A percentile compares a stretch with the other conserved stretches of the same genome.
These are phyloP conservation scores for Claviceps sp. DNA, from an alignment of 2,329 filamentous ascomycete genomes.

Conservation along the genomic window DNA sequence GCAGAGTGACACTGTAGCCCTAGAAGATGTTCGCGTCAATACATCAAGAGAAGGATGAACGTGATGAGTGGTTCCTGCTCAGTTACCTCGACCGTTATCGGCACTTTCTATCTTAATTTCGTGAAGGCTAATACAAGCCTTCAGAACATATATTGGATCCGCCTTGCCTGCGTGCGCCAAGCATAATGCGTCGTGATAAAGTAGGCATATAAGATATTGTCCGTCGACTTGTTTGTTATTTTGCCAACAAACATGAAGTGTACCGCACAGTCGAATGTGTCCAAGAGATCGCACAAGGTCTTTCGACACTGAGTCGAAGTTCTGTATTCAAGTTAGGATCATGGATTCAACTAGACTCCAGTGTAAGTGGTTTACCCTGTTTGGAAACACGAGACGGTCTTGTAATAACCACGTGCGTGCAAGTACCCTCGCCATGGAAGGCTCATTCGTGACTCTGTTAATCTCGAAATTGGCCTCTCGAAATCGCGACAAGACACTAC, in stretches of 20 bases:
- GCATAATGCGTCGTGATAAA: constrained; percentile 72
- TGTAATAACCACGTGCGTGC: constrained; percentile 78
- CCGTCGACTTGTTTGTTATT: constrained; percentile 54
- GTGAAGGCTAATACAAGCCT: constrained; percentile 58
- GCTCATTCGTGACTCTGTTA: constrained; percentile 72
- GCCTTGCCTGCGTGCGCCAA: constrained; percentile 54
- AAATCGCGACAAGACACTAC: constrained; percentile 56
- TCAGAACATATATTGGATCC: constrained; percentile 57
- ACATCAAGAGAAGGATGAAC: not conserved
- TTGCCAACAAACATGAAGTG: constrained; percentile 73
- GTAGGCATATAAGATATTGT: constrained; percentile 68
- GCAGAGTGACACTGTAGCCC: constrained; percentile 79
- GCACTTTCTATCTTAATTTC: constrained; percentile 55
- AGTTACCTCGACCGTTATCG: constrained; percentile 60
- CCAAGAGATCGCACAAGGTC: constrained; percentile 68
- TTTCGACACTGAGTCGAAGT: constrained; percentile 38
- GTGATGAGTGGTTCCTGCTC: not conserved
- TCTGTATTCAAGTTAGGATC: constrained; percentile 19
- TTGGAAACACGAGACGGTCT: constrained; percentile 62
- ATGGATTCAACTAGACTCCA: not conserved
- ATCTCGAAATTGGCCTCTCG: constrained; percentile 66
- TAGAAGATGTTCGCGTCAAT: constrained; percentile 19
- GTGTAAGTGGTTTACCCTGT: constrained; percentile 40
- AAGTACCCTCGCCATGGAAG: constrained; percentile 52
- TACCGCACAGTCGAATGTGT: constrained; percentile 68